Evolutionary conservation across 441 rosid species (phyloP).

Genomic region (Populus hybrid): DNA sequence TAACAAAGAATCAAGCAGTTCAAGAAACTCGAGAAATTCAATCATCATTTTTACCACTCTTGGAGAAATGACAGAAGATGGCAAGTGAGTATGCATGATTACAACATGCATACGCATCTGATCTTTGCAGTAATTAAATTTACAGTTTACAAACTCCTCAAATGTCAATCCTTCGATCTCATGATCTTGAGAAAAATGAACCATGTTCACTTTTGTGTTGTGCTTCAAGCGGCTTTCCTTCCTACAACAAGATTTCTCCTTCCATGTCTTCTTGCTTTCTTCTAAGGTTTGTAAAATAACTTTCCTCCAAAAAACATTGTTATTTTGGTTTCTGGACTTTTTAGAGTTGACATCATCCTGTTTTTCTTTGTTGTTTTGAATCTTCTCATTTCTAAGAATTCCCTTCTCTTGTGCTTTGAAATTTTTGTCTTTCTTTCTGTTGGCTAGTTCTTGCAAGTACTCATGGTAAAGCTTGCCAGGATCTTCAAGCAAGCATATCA

Average conservation of each 20-base stretch:
- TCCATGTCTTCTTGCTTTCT: neutral
- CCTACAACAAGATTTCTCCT: neutral
- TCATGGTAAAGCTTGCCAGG: conserved; percentile 7
- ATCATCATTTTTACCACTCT: neutral
- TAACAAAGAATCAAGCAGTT: neutral
- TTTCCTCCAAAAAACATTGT: neutral
- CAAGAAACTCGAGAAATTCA: neutral
- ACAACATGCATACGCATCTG: conserved; percentile 17
- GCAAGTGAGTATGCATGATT: conserved; percentile 18
- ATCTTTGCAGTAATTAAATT: conserved; percentile 7
- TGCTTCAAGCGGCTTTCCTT: neutral
- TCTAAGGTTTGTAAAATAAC: neutral
- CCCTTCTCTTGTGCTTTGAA: conserved; percentile 6
- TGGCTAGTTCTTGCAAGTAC: conserved; percentile 4
- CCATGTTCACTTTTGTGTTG: neutral
- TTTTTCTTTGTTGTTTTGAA: neutral
- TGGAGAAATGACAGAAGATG: neutral
- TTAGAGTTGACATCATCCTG: neutral
- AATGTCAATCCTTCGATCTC: neutral
- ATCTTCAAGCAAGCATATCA: conserved; percentile 32
- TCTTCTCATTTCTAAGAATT: neutral
- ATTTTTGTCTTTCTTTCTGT: conserved; percentile 1
- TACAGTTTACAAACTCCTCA: conserved; percentile 16
- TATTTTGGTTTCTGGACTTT: neutral
- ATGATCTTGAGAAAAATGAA: neutral